phyloP scores from a whole-genome alignment of 2,329 filamentous ascomycete species.

The Cadophora sp. region DNA sequence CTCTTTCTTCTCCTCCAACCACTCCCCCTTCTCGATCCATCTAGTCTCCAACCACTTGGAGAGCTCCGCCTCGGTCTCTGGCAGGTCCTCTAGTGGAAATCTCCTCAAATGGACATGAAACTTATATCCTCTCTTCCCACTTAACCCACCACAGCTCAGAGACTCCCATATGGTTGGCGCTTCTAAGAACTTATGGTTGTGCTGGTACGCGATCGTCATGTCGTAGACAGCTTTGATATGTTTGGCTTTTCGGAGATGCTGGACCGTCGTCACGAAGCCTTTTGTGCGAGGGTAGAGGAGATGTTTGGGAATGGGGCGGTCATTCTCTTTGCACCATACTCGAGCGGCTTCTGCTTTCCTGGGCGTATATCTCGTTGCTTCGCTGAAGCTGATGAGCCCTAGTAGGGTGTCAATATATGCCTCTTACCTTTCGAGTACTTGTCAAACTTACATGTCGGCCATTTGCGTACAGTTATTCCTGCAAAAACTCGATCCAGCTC shows the following conservation, averaged over 20 bases:
- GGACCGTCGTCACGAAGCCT: slow-evolving; percentile 65
- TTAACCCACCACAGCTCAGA: slow-evolving; percentile 51
- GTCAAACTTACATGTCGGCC: slow-evolving; percentile 61
- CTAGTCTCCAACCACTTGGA: slow-evolving; percentile 59
- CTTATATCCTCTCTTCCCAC: slow-evolving; percentile 49
- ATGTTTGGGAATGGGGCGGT: slow-evolving; percentile 59
- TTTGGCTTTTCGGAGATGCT: slow-evolving; percentile 57
- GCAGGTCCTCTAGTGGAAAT: slow-evolving; percentile 56
- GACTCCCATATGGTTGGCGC: slow-evolving; percentile 62
- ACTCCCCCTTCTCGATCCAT: slow-evolving; percentile 61
- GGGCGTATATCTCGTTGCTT: slow-evolving; percentile 65
- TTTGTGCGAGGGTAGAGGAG: slow-evolving; percentile 66
- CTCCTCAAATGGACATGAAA: slow-evolving; percentile 59
- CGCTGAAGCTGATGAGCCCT: slow-evolving; percentile 71
- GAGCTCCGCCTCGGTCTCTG: slow-evolving; percentile 54
- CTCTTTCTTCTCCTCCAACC: slow-evolving; percentile 52
- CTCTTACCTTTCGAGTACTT: neutral
- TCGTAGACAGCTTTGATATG: slow-evolving; percentile 63
- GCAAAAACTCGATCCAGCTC: slow-evolving; percentile 64
- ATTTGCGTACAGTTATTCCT: slow-evolving; percentile 57
- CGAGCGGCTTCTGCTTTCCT: slow-evolving; percentile 58
- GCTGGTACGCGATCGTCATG: slow-evolving; percentile 60
- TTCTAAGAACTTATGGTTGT: slow-evolving; percentile 50
- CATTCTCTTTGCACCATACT: slow-evolving; percentile 58
- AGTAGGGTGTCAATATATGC: slow-evolving; percentile 19